Base-by-base conservation (phyloP, 345 rosid species). In the Bruguiera parviflora region DNA sequence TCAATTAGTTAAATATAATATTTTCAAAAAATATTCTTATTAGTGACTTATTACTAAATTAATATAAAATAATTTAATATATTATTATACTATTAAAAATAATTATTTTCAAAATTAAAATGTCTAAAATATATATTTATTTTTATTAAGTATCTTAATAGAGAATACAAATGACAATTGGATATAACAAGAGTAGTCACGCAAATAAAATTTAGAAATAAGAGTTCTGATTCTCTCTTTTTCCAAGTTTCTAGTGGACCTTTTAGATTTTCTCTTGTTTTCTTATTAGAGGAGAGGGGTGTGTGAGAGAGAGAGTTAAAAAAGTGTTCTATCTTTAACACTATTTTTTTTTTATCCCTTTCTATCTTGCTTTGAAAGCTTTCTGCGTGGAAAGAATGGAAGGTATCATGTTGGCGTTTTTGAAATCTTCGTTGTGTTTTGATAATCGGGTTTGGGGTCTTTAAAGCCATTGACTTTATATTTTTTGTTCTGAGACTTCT, bases 281-380 rank as follows among this genome's bases (percentile, higher is more conserved):
- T 21, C 58, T 3, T 9, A 13, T 22, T 55, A 2, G 58, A 13
- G 58, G 27, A n/a, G 13, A 25, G 3, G 25, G 57, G 5, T 6
- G 27, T 7, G 28, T 6, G 5, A 53, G 27, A 4, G 57, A 21
- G 4, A 39, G 46, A 8, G 16, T 25, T 3, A 69, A 51, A 67
- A 67, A 71, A 47, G 58, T 63, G 73, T 35, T 76, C 58, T 70
- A 61, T 59, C 47, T 63, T 66, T 65, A 61, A 67, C 58, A 49
- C 66, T 25, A 27, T 47, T 74, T 43, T 24, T 71, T 75, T 11
- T 39, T 9, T 22, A 15, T 6, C 59, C 52, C 37, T 59, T 56
- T 39, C 49, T 31, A 22, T 35, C 59, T 22, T 31, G 29, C 63
- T 59, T 46, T 31, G 35, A 39, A 39, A 5, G 58, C 62, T 21